A percentile compares a stretch with the other conserved stretches of the same genome.
Conservation (phyloP, 768 basidiomycete genomes). For the Naganishia onofrii region DNA sequence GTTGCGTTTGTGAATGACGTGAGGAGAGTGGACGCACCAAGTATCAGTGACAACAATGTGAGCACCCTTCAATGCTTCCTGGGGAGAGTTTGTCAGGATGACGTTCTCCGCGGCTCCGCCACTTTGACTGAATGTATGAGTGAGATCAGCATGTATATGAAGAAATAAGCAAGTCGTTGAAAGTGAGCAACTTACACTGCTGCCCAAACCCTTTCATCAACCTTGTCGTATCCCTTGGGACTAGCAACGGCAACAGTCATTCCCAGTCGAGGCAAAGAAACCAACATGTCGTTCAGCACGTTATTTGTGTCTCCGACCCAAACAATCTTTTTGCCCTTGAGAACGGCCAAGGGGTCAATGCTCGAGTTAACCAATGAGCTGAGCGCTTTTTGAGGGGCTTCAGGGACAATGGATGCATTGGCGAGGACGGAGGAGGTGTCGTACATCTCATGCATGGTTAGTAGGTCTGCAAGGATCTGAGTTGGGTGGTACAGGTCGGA, state of each 20-base stretch:
- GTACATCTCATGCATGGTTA: constrained; percentile 74
- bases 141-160: background rate
- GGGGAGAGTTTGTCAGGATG: constrained; percentile 57
- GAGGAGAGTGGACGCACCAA: constrained; percentile 60
- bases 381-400: constrained; percentile 31
- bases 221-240: constrained; percentile 59
- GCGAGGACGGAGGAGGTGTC: constrained; percentile 28
- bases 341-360: constrained; percentile 55
- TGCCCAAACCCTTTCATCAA: constrained; percentile 67
- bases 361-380: constrained; percentile 23
- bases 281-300: constrained; percentile 95
- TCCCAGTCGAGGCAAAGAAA: constrained; percentile 86
- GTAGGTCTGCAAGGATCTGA: constrained; percentile 85
- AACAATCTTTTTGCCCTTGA: constrained; percentile 80
- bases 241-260: constrained; percentile 80
- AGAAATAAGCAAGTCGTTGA: background rate
- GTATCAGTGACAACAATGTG: constrained; percentile 98
- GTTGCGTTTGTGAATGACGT: no score
- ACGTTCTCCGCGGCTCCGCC: constrained; percentile 42
- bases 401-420: constrained; percentile 26
- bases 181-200: constrained; percentile 60
- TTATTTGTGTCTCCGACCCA: constrained; percentile 95
- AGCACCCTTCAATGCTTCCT: constrained; percentile 80
- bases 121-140: constrained; percentile 34
- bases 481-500: constrained; percentile 96